Percentiles rank a stretch among this genome's conserved stretches.
Evolutionary conservation across 2,329 filamentous ascomycete genomes (phyloP).

Genomic region (Cercospora sp.): DNA sequence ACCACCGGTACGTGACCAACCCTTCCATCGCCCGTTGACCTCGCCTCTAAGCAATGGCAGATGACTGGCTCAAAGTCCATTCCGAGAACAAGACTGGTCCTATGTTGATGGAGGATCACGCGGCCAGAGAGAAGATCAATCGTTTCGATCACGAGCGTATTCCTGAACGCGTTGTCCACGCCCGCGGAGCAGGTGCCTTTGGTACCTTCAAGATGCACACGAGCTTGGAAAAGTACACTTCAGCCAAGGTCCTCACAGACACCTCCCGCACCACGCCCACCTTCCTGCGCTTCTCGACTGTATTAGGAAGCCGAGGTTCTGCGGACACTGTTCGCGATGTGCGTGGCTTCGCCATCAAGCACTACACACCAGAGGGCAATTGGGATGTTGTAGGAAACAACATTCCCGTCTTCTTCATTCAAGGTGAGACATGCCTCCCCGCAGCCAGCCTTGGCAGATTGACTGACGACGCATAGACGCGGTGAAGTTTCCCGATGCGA

Average conservation of each 20-base stretch:
- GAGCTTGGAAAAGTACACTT: constrained; percentile 63
- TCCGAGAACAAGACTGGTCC: constrained; percentile 67
- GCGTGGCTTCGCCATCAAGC: constrained; percentile 74
- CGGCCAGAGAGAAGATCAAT: constrained; percentile 73
- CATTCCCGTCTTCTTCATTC: constrained; percentile 45
- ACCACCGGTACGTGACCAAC: constrained; percentile 51
- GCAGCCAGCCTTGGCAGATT: too few species aligned
- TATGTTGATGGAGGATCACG: constrained; percentile 68
- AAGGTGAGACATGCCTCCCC: constrained; percentile 37
- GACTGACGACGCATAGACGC: constrained; percentile 50
- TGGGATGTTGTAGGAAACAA: constrained; percentile 70
- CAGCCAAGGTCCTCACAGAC: constrained; percentile 66
- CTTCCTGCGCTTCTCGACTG: constrained; percentile 76
- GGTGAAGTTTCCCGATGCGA: constrained; percentile 71
- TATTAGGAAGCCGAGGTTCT: constrained; percentile 72
- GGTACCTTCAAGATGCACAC: constrained; percentile 67
- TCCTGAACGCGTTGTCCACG: constrained; percentile 68
- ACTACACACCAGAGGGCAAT: constrained; percentile 76
- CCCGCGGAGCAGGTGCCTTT: constrained; percentile 64
- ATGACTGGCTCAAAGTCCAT: constrained; percentile 72
- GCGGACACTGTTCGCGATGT: constrained; percentile 84
- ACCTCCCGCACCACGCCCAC: constrained; percentile 66
- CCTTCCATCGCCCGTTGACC: not conserved
- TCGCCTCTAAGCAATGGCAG: constrained; percentile 39
- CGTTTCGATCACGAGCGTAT: constrained; percentile 76